phyloP scores from a whole-genome alignment of 306 rosid species.

The Quercus rubra region DNA sequence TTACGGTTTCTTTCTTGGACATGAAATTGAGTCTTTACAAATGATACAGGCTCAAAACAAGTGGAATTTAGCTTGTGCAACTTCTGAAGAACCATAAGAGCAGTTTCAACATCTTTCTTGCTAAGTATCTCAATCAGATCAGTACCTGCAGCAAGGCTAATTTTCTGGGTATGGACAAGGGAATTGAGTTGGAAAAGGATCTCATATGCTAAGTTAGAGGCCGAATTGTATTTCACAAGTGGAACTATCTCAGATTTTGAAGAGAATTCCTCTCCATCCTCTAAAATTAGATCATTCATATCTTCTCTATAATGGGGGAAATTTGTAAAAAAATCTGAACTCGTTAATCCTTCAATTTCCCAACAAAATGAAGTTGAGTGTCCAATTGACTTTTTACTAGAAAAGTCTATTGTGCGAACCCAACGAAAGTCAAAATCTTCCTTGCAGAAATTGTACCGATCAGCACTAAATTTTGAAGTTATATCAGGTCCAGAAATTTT shows the following conservation, averaged over 20 bases:
- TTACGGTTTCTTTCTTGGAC: conserved; percentile 32
- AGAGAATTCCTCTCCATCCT: conserved; percentile 46
- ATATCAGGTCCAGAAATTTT: conserved; percentile 50
- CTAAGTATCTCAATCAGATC: conserved; percentile 57
- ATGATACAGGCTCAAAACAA: conserved; percentile 64
- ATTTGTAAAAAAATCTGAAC: conserved; percentile 39
- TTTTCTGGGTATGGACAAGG: conserved; percentile 82
- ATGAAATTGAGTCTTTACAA: conserved; percentile 49
- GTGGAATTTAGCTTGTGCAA: conserved; percentile 63
- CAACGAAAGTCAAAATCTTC: conserved; percentile 73
- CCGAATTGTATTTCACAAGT: conserved; percentile 40
- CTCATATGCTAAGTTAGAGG: conserved; percentile 56
- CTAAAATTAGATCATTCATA: conserved; percentile 43
- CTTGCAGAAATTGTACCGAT: conserved; percentile 66
- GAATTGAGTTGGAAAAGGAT: conserved; percentile 74
- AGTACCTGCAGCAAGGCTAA: conserved; percentile 56
- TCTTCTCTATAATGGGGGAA: conserved; percentile 63
- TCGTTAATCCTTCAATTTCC: conserved; percentile 49
- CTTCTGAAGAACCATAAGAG: conserved; percentile 54
- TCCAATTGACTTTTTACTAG: conserved; percentile 59
- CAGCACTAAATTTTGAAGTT: conserved; percentile 43
- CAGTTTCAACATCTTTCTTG: conserved; percentile 48
- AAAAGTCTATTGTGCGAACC: conserved; percentile 81
- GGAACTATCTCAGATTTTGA: conserved; percentile 60
- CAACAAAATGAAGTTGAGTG: conserved; percentile 69